Percentiles rank a stretch among this genome's conserved stretches.
Conservation (phyloP, 2,329 filamentous ascomycete genomes). For the Thielaviopsis ethacetica region DNA sequence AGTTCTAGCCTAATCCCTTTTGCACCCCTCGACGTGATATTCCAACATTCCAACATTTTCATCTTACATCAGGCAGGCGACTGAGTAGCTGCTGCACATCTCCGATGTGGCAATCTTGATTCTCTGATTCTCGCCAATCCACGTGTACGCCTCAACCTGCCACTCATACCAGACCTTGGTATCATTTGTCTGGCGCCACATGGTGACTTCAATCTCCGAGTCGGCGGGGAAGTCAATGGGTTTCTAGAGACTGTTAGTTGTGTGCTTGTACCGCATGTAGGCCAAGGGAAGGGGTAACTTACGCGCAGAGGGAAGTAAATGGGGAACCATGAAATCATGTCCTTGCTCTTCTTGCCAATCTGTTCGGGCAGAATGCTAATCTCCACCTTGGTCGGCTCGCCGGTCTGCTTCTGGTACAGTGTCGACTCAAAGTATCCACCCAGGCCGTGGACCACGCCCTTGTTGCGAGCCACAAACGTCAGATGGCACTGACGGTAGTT, state of each 20-base stretch:
- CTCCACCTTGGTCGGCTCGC: slow-evolving; percentile 46
- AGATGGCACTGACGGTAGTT: slow-evolving; percentile 69
- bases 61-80: slow-evolving; percentile 52
- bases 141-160: slow-evolving; percentile 73
- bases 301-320: slow-evolving; percentile 96
- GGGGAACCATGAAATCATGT: slow-evolving; percentile 99
- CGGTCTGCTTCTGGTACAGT: slow-evolving; percentile 46
- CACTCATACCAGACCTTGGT: slow-evolving; percentile 98
- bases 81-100: slow-evolving; percentile 50
- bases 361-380: slow-evolving; percentile 84
- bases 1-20: background rate
- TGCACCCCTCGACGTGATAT: background rate
- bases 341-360: slow-evolving; percentile 82
- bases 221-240: slow-evolving; percentile 75
- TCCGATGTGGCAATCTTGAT: slow-evolving; percentile 51
- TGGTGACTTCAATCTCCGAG: slow-evolving; percentile 73
- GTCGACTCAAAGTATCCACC: slow-evolving; percentile 94
- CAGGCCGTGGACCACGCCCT: slow-evolving; percentile 77
- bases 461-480: slow-evolving; percentile 59
- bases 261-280: background rate
- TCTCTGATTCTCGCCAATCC: slow-evolving; percentile 40
- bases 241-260: slow-evolving; percentile 33
- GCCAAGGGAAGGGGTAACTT: slow-evolving; percentile 19
- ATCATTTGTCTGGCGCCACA: slow-evolving; percentile 94
- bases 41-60: background rate